These are phyloP conservation scores for Phlyctochytrium planicorne DNA, from an alignment of 192 early-diverging fungal species.

Conservation along the genomic window DNA sequence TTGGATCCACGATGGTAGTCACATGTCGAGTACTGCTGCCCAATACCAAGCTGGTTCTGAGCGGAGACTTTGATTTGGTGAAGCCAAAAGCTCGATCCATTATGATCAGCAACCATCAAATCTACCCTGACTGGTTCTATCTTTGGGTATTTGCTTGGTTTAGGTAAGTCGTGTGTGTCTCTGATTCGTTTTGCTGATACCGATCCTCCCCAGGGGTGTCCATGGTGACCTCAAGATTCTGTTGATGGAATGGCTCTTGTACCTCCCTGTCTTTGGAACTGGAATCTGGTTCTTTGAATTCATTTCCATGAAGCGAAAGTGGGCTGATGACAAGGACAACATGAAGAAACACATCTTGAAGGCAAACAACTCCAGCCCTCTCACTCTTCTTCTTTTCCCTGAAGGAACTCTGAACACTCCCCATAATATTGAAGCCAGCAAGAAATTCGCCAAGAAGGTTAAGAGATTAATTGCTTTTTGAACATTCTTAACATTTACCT, in stretches of 20 bases:
- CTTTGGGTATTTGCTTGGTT: conserved; percentile 47
- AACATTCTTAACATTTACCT: background rate
- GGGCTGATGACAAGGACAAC: conserved; percentile 69
- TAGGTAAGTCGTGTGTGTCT: background rate
- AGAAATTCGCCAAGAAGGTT: conserved; percentile 67
- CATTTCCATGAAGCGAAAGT: conserved; percentile 89
- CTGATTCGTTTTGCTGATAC: background rate
- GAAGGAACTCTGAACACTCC: conserved; percentile 91
- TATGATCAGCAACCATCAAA: conserved; percentile 53
- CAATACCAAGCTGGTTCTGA: conserved; percentile 36
- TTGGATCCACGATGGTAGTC: conserved; percentile 38
- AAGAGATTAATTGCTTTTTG: background rate
- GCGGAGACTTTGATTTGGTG: conserved; percentile 39
- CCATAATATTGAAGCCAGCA: conserved; percentile 66
- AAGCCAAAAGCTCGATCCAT: conserved; percentile 22
- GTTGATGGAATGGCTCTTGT: conserved; percentile 77
- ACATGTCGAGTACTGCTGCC: conserved; percentile 32
- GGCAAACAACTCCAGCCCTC: conserved; percentile 52
- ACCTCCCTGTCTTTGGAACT: conserved; percentile 85
- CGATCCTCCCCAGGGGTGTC: conserved; percentile 52
- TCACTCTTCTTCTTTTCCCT: conserved; percentile 93
- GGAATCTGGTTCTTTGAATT: conserved; percentile 91
- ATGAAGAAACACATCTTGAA: conserved; percentile 48
- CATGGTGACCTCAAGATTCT: conserved; percentile 90
- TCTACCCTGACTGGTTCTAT: conserved; percentile 58